Base-by-base conservation (phyloP, 2,329 filamentous ascomycete genomes). In the Pseudogymnoascus sp. region DNA sequence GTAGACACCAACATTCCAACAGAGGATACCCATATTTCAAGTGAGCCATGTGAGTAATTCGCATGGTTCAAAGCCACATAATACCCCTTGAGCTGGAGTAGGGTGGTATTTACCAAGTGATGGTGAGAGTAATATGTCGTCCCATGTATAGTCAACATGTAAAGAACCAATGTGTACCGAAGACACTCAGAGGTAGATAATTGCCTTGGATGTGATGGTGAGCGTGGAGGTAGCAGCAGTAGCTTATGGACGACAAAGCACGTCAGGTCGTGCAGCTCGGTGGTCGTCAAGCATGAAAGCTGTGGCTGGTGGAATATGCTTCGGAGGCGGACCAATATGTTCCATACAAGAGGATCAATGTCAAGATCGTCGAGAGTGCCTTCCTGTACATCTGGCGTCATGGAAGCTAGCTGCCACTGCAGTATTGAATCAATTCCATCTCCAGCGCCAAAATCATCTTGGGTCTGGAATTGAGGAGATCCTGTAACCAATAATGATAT, bases 401-500 rank as follows among this genome's bases (percentile, higher is more conserved):
- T 56, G 3, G 50, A 56, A 19, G 50, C 50, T 4, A 56, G 29
- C 53, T 78, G 74, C 82, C 82, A 85, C 67, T 82, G 75, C 0
- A 75, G 69, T 19, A 78, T 81, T 0, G 81, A 76, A 4, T 75
- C 71, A 35, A 85, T 79, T 1, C 82, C 83, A 64, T 78, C 72
- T 10, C 81, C 81, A 37, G 71, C 67, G 0, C 80, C 80, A 6
- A 68, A 53, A 31, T 84, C 79, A 66, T 83, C 77, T 62, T 84
- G 81, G 0, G 76, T 78, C 3, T 74, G 64, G 63, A 85, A 86
- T 64, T 85, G 82, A 16, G 82, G 82, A 24, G 67, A 61, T 6
- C 80, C 79, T 64, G 74, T 81, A 5, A 85, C 76, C 3, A 86
- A 73, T 76, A 85, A 76, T 0, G 82, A 82, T n/a, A 85, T 81